phyloP scores from a whole-genome alignment of 805 yeast genomes.

The Ogataea corticis region DNA sequence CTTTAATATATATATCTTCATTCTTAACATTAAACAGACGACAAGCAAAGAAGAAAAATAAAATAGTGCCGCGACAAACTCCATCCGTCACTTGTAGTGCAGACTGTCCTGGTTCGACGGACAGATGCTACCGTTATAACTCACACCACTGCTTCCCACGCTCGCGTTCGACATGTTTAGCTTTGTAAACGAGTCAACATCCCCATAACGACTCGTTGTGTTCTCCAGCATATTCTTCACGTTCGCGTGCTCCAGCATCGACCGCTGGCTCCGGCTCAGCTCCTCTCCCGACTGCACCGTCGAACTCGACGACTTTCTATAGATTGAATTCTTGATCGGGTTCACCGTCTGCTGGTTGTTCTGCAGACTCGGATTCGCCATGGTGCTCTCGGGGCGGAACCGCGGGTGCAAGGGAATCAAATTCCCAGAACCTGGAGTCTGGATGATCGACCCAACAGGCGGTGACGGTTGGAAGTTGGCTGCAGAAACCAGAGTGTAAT shows the following conservation, averaged over 20 bases:
- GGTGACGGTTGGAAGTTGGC: not conserved
- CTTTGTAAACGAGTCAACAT: conserved; percentile 19
- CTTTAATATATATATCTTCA: not conserved
- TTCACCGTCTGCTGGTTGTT: conserved; percentile 16
- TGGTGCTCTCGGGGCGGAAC: conserved; percentile 17
- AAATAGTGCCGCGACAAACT: not conserved
- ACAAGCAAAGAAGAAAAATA: conserved; percentile 4
- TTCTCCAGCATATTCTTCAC: conserved; percentile 22
- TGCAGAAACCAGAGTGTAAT: conserved; percentile 11
- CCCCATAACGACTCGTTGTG: conserved; percentile 24
- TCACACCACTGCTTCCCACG: conserved; percentile 20
- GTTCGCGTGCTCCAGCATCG: conserved; percentile 22
- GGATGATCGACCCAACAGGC: not conserved
- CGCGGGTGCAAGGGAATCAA: conserved; percentile 20
- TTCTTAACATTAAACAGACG: not conserved
- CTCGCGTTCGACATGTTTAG: conserved; percentile 20
- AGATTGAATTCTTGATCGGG: conserved; percentile 22
- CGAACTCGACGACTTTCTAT: conserved; percentile 23
- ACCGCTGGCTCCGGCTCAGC: conserved; percentile 17
- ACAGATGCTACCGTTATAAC: conserved; percentile 18
- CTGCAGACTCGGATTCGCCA: conserved; percentile 3
- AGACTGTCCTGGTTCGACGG: conserved; percentile 9
- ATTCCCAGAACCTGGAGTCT: conserved; percentile 3
- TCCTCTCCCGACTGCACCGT: conserved; percentile 26
- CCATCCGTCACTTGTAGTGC: conserved; percentile 3